phyloP scores from a whole-genome alignment of 768 basidiomycete species.

The Amanita pallidorosea region DNA sequence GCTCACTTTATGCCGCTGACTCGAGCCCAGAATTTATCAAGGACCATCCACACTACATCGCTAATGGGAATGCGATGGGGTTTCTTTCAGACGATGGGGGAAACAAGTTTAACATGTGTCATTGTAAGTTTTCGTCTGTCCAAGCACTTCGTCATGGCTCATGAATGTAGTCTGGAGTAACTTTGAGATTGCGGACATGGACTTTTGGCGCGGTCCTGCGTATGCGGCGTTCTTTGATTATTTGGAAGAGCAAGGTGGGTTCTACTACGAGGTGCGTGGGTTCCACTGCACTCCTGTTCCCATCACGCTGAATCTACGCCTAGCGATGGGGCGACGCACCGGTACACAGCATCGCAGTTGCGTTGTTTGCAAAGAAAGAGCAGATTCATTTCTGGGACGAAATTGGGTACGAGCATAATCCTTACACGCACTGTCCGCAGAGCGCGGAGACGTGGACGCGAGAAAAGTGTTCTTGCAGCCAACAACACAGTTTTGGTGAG shows the following conservation, averaged over 20 bases:
- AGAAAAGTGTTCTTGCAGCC: constrained; percentile 56
- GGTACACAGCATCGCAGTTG: constrained; percentile 59
- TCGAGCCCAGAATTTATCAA: constrained; percentile 42
- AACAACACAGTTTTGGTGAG: constrained; percentile 46
- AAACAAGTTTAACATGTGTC: constrained; percentile 60
- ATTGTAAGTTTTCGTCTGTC: constrained; percentile 34
- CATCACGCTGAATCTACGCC: constrained; percentile 31
- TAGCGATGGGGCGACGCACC: constrained; percentile 52
- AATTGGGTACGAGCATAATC: constrained; percentile 70
- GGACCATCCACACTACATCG: constrained; percentile 42
- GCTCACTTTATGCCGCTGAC: neutral
- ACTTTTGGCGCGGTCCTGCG: constrained; percentile 55
- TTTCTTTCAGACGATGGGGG: constrained; percentile 43
- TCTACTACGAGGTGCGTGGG: constrained; percentile 53
- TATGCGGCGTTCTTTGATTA: constrained; percentile 59
- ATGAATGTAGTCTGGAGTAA: constrained; percentile 39
- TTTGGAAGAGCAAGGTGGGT: constrained; percentile 50
- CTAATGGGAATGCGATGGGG: constrained; percentile 46
- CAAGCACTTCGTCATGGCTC: neutral
- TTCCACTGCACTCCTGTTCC: constrained; percentile 19
- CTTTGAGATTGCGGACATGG: constrained; percentile 63
- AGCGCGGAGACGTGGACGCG: constrained; percentile 33
- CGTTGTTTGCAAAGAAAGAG: constrained; percentile 43
- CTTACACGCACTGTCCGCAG: constrained; percentile 60
- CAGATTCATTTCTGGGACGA: constrained; percentile 69